These are phyloP conservation scores for Debaryomyces tyrocola DNA, from an alignment of 805 yeast genomes.

Conservation along the genomic window DNA sequence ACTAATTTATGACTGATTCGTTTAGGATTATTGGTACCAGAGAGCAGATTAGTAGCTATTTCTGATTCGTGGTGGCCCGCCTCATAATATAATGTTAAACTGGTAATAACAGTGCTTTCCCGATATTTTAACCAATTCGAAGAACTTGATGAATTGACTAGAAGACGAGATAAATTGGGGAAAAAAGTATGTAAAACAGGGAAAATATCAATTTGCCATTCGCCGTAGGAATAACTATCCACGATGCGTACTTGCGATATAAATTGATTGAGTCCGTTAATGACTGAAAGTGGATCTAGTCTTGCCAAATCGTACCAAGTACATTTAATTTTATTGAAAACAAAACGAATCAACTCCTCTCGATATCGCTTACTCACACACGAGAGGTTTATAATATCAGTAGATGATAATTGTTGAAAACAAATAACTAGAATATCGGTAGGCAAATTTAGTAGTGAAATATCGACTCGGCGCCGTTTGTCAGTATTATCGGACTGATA, in stretches of 20 bases:
- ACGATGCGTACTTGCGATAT: conserved; percentile 26
- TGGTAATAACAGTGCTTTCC: conserved; percentile 13
- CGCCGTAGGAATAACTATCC: conserved; percentile 34
- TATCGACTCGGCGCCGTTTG: not conserved
- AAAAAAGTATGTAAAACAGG: conserved; percentile 17
- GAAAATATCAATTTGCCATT: conserved; percentile 32
- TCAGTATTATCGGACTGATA: not conserved
- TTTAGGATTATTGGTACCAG: conserved; percentile 14
- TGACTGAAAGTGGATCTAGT: not conserved
- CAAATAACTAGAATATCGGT: conserved; percentile 9
- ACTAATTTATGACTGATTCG: conserved; percentile 10
- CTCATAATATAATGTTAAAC: conserved; percentile 28
- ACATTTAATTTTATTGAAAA: conserved; percentile 22
- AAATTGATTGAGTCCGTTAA: conserved; percentile 8
- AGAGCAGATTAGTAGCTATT: not conserved
- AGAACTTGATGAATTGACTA: conserved; percentile 34
- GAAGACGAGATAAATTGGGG: conserved; percentile 21
- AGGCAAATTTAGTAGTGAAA: conserved; percentile 6
- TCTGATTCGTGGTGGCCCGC: conserved; percentile 14
- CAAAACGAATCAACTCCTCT: conserved; percentile 12
- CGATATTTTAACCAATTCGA: conserved; percentile 45
- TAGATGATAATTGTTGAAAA: not conserved
- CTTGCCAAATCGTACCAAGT: conserved; percentile 25
- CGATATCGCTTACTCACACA: conserved; percentile 16
- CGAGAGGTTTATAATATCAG: conserved; percentile 13